Percentiles rank a stretch among this genome's conserved stretches.
Conservation (phyloP, 2,329 filamentous ascomycete species). For the Aspergillaceae sp. region DNA sequence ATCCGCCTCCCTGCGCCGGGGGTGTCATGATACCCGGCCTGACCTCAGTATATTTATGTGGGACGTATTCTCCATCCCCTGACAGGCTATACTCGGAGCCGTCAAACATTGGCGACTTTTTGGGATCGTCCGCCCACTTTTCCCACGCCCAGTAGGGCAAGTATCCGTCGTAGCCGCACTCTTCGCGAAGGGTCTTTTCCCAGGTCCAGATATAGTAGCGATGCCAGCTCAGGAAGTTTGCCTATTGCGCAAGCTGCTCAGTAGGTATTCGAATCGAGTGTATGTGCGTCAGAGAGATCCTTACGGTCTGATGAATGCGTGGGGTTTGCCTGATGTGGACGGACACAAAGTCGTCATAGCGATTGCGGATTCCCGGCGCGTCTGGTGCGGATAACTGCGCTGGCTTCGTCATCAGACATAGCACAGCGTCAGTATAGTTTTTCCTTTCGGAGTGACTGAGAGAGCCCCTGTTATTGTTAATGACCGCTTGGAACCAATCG, state of each 20-base stretch:
- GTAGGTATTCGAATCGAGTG: not conserved
- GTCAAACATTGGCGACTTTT: constrained; percentile 26
- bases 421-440: not conserved
- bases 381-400: constrained; percentile 17
- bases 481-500: not conserved
- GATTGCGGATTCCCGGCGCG: constrained; percentile 38
- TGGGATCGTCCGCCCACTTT: constrained; percentile 23
- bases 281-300: not conserved
- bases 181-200: constrained; percentile 35
- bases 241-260: constrained; percentile 3
- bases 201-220: constrained; percentile 36
- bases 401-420: not conserved
- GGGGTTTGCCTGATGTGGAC: constrained; percentile 43
- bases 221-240: constrained; percentile 38
- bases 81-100: constrained; percentile 34
- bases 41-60: constrained; percentile 13
- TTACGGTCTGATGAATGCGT: constrained; percentile 34
- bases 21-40: constrained; percentile 32
- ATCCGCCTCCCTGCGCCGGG: constrained; percentile 26
- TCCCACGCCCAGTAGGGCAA: constrained; percentile 38
- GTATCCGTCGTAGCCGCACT: constrained; percentile 38
- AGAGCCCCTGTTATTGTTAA: not conserved
- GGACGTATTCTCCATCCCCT: constrained; percentile 36
- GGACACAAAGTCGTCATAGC: constrained; percentile 46
- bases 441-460: constrained; percentile 1